phyloP scores from a whole-genome alignment of 2,329 filamentous ascomycete species.

The Fusarium siculi region DNA sequence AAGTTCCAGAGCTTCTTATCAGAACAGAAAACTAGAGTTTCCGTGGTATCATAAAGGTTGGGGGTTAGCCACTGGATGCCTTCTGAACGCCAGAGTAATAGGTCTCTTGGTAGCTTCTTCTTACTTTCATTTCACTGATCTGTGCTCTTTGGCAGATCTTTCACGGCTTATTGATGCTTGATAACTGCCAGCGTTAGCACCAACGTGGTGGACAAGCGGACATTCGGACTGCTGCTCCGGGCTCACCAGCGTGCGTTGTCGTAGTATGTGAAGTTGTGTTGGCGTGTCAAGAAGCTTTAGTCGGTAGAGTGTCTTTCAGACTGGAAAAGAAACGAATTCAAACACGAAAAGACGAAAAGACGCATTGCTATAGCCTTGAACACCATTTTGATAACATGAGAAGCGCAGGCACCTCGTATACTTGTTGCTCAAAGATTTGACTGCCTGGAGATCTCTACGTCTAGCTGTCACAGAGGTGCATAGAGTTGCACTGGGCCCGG shows the following conservation, averaged over 20 bases:
- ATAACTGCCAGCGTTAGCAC: background rate
- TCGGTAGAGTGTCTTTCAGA: background rate
- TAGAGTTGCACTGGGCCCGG: background rate
- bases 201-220: background rate
- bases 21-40: background rate
- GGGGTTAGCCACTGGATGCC: too few species aligned
- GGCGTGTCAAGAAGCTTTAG: background rate
- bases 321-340: background rate
- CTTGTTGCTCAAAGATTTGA: background rate
- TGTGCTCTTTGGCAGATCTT: background rate
- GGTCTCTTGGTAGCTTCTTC: fast-evolving
- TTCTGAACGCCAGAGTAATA: too few species aligned
- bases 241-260: background rate
- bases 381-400: background rate
- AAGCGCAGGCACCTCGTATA: background rate
- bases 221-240: background rate
- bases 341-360: background rate
- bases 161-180: background rate
- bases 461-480: background rate
- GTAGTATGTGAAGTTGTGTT: background rate
- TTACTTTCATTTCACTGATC: background rate
- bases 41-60: background rate
- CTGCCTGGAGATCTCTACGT: background rate
- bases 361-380: background rate
- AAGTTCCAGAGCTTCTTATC: background rate